Evolutionary conservation across 257 asterid genomes (phyloP).

Genomic region (Solanum pinnatisectum): DNA sequence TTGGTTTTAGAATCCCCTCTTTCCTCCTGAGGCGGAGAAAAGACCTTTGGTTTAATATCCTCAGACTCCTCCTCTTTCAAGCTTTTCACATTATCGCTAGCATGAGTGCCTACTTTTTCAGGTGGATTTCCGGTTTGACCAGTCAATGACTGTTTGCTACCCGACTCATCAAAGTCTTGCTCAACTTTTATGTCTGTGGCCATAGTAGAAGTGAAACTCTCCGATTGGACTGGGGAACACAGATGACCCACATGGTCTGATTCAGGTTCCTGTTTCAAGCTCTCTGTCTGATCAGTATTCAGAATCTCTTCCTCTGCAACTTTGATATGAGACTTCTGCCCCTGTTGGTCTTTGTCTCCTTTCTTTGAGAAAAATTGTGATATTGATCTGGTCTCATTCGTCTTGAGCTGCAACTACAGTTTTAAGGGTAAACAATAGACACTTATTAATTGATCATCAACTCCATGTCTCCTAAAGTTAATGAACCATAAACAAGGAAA

Average conservation of each 20-base stretch:
- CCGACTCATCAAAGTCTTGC: conserved; percentile 24
- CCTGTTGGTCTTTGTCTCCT: conserved; percentile 14
- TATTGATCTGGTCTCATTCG: conserved; percentile 52
- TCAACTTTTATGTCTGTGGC: conserved; percentile 11
- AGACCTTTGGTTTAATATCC: conserved; percentile 1
- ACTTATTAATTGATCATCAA: not conserved
- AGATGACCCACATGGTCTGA: conserved; percentile 4
- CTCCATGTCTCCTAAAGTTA: not conserved
- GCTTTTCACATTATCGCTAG: conserved; percentile 5
- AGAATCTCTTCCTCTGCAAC: conserved; percentile 20
- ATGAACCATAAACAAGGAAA: not conserved
- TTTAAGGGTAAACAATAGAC: not conserved
- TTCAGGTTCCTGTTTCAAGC: conserved; percentile 31
- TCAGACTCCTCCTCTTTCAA: conserved; percentile 1
- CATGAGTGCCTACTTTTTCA: conserved; percentile 30
- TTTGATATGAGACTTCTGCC: conserved; percentile 16
- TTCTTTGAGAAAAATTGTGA: conserved; percentile 68
- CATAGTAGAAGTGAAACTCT: conserved; percentile 10
- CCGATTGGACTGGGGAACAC: not conserved
- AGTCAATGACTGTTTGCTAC: conserved; percentile 12
- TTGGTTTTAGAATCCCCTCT: conserved; percentile 7
- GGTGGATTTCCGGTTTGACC: conserved; percentile 22
- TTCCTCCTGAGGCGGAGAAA: conserved; percentile 1
- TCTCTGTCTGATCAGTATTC: conserved; percentile 15
- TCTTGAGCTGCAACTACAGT: conserved; percentile 50